Percentiles rank a stretch among this genome's conserved stretches.
phyloP scores from a whole-genome alignment of 768 basidiomycete genomes.

The Psilocybe cyanescens region DNA sequence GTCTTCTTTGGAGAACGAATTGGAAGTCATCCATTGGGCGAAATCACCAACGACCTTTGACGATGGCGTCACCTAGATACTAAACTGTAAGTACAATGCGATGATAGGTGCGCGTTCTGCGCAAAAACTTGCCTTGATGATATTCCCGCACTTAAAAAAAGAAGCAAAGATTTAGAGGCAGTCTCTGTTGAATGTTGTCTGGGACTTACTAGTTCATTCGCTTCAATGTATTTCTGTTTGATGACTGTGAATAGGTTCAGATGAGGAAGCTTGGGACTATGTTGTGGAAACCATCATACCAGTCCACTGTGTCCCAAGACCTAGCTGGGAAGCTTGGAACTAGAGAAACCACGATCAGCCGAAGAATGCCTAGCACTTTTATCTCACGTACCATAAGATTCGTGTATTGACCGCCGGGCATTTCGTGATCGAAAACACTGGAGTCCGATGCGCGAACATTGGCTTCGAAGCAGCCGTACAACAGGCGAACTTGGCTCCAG shows the following conservation, averaged over 20 bases:
- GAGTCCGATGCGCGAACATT: slow-evolving; percentile 97
- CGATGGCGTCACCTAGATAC: slow-evolving; percentile 84
- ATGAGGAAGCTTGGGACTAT: slow-evolving; percentile 13
- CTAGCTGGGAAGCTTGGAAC: slow-evolving; percentile 99
- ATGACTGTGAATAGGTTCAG: slow-evolving; percentile 59
- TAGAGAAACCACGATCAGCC: slow-evolving; percentile 33
- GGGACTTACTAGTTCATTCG: slow-evolving; percentile 79
- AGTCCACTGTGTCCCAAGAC: slow-evolving; percentile 95
- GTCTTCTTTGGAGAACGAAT: slow-evolving; percentile 84
- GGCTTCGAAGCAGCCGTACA: slow-evolving; percentile 97
- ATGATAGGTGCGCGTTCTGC: too few species aligned
- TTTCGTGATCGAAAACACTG: slow-evolving; percentile 98
- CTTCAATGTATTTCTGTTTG: slow-evolving; percentile 98
- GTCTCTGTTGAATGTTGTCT: slow-evolving; percentile 6
- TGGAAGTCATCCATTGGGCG: slow-evolving; percentile 99
- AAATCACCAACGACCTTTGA: slow-evolving; percentile 99
- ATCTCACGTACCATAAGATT: slow-evolving; percentile 77
- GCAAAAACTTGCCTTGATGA: slow-evolving; percentile 72
- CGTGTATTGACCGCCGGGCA: slow-evolving; percentile 98
- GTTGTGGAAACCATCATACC: slow-evolving; percentile 43
- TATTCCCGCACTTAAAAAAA: slow-evolving; percentile 80
- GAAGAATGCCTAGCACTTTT: slow-evolving; percentile 19
- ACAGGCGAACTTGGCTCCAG: slow-evolving; percentile 96
- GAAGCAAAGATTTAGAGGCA: slow-evolving; percentile 2
- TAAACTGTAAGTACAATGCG: background rate